These are phyloP conservation scores for Phytopythium ostracodes DNA, from an alignment of 352 stramenopile species.

Conservation along the genomic window DNA sequence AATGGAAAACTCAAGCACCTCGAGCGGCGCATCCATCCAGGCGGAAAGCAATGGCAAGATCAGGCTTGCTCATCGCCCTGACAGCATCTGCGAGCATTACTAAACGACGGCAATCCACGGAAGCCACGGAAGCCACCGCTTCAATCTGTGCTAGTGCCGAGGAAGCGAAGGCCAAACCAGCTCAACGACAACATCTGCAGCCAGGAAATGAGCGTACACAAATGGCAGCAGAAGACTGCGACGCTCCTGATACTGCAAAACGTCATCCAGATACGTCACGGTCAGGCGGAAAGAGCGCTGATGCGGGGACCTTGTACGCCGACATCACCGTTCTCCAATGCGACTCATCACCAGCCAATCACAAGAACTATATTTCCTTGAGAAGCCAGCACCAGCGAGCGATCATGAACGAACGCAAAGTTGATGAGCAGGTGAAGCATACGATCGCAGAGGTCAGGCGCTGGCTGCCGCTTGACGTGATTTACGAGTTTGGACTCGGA, in stretches of 20 bases:
- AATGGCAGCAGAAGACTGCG: background rate
- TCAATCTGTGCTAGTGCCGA: background rate
- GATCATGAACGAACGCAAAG: conserved; percentile 15
- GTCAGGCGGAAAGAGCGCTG: background rate
- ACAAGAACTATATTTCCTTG: conserved; percentile 14
- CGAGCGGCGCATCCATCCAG: background rate
- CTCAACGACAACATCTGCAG: background rate
- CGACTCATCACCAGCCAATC: background rate
- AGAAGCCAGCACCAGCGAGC: conserved; percentile 8
- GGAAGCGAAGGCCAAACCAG: background rate
- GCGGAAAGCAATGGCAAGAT: background rate
- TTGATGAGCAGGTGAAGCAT: conserved; percentile 34
- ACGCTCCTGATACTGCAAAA: background rate
- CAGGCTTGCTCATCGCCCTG: background rate
- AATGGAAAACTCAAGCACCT: background rate
- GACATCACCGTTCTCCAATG: background rate
- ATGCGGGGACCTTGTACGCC: no score
- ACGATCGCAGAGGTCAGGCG: conserved; percentile 47
- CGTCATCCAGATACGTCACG: background rate
- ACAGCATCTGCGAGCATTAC: background rate
- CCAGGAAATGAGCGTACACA: background rate
- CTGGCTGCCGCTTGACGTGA: conserved; percentile 58
- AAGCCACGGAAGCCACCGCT: background rate
- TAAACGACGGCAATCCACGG: background rate
- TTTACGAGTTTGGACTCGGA: conserved; percentile 54